Conservation (phyloP, 257 asterid genomes). For the Ajuga chamaepitys region DNA sequence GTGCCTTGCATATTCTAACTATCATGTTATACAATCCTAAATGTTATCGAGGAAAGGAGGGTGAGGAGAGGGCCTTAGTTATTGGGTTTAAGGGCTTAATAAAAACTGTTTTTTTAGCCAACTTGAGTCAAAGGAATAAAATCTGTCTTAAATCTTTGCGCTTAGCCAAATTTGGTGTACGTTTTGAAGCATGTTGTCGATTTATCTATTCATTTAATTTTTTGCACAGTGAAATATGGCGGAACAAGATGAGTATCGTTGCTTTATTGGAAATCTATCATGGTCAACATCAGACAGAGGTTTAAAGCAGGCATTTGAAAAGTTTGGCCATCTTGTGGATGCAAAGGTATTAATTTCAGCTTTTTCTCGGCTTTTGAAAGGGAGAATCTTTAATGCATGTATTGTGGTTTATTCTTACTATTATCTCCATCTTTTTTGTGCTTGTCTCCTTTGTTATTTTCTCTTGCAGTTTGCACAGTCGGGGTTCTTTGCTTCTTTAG, state of each 20-base stretch:
- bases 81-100: background rate
- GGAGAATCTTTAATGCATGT: background rate
- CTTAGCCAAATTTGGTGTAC: background rate
- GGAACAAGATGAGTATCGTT: slow-evolving; percentile 46
- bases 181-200: background rate
- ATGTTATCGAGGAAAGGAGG: background rate
- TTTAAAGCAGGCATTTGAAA: slow-evolving; percentile 56
- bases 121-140: background rate
- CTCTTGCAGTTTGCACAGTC: background rate
- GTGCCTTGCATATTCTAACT: background rate
- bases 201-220: slow-evolving; percentile 4
- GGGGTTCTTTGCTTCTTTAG: slow-evolving; percentile 4
- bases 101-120: background rate
- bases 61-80: too few relatives aligned
- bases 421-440: background rate
- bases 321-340: slow-evolving; percentile 52
- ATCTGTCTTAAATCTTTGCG: background rate
- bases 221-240: slow-evolving; percentile 30
- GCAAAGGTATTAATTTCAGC: slow-evolving; percentile 33
- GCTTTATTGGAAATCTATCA: slow-evolving; percentile 55
- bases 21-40: background rate
- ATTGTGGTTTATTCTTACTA: background rate
- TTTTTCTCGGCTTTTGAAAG: background rate
- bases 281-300: slow-evolving; percentile 53
- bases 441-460: background rate